Conservation (phyloP, 805 yeast species). For the Starmerella stigmatis region DNA sequence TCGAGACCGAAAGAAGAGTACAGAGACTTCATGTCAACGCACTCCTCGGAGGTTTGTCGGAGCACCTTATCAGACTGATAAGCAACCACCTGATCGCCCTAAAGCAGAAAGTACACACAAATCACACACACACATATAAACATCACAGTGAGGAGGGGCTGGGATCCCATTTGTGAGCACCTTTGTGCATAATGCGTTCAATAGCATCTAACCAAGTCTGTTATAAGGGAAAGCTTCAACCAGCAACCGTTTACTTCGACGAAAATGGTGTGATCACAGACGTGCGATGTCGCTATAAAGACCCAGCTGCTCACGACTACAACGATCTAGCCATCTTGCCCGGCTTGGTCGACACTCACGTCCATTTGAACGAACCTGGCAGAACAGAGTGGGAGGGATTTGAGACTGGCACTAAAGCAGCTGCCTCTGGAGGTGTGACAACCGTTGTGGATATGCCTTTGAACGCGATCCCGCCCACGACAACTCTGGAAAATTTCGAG, state of each 20-base stretch:
- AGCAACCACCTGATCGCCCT: neutral
- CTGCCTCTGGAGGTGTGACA: slow-evolving; percentile 93
- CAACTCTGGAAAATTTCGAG: slow-evolving; percentile 65
- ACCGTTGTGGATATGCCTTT: slow-evolving; percentile 94
- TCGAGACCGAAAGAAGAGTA: too few species aligned
- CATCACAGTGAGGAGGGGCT: neutral
- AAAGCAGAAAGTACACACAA: too few species aligned
- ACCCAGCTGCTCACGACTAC: slow-evolving; percentile 39
- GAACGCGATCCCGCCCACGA: slow-evolving; percentile 93
- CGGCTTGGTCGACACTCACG: slow-evolving; percentile 88
- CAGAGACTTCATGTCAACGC: too few species aligned
- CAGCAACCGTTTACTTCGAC: slow-evolving; percentile 28
- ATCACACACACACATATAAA: too few species aligned
- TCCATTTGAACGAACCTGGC: slow-evolving; percentile 94
- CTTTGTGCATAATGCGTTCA: neutral
- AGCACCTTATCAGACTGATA: neutral
- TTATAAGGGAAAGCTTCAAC: slow-evolving; percentile 22
- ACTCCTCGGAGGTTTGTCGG: neutral
- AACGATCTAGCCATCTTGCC: slow-evolving; percentile 66
- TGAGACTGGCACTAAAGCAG: slow-evolving; percentile 90
- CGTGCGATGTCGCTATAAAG: slow-evolving; percentile 28
- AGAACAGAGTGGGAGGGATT: slow-evolving; percentile 98
- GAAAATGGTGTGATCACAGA: slow-evolving; percentile 50
- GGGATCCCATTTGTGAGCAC: neutral
- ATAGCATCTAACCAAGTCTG: slow-evolving; percentile 23